Evolutionary conservation across 208 protist species (phyloP), one percentile per base, ranked within the genome.

Genomic region (Herpetomonas tarakana): DNA sequence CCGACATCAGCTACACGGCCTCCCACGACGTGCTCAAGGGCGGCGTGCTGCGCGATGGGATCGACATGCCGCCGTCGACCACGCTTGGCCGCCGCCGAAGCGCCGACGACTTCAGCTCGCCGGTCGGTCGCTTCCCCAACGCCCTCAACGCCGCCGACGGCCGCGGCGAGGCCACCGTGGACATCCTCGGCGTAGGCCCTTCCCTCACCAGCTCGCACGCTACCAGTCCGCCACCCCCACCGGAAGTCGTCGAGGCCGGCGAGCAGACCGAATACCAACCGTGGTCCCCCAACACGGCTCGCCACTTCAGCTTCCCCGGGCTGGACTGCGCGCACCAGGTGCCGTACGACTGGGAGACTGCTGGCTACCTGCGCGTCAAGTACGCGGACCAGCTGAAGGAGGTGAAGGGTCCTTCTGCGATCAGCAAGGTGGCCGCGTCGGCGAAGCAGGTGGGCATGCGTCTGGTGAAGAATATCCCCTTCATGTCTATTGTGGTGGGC

Each of bases 401-500:
- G 2, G 39, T 39, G 2, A 12, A 68, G 28, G 60, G 51, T 30
- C 27, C 28, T 18, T 31, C 47, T 1, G 39, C 50, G 11, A 14
- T 64, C 14, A 58, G 52, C 60, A 58, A 53, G 41, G 19, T 22
- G 59, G 54, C 39, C 2, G 3, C 44, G 26, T 38, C 52, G 24
- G 51, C 55, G 53, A 62, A 46, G 63, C 29, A 38, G 21, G 24
- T 51, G 31, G 39, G 45, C 27, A n/a, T 65, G 11, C 47, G 61
- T 26, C 58, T 88, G 18, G 58, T 84, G 35, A 55, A 55, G 14
- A 90, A 74, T 59, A 57, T 70, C n/a, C 76, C 84, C 18, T 88
- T 91, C 58, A 73, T 78, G 26, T 82, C 87, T n/a, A 70, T 84
- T 16, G 46, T 93, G n/a, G 45, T 76, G 9, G 83, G 81, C 61